Evolutionary conservation across 495 filamentous ascomycete species (phyloP).

Genomic region (Xylaria sp.): DNA sequence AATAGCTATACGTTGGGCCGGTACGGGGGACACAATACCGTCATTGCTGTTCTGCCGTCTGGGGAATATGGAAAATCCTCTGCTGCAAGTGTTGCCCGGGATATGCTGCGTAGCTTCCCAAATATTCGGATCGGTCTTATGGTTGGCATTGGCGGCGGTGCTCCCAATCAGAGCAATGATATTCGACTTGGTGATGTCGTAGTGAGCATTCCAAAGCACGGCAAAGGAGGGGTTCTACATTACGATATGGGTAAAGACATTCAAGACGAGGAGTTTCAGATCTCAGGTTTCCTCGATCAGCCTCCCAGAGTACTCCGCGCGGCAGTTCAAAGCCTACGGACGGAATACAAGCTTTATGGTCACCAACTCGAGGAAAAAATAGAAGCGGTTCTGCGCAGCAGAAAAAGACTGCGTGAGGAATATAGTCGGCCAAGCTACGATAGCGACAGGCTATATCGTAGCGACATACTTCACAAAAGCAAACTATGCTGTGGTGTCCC

Average conservation of each 20-base stretch:
- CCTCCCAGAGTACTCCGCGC: background rate
- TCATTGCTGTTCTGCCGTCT: background rate
- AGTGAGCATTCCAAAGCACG: background rate
- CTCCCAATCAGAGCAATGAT: constrained; percentile 43
- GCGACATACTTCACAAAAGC: background rate
- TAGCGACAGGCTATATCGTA: background rate
- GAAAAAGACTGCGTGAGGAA: background rate
- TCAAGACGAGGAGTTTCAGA: background rate
- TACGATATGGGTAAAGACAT: background rate
- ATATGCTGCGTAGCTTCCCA: constrained; percentile 53
- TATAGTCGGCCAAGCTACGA: background rate
- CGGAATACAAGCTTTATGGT: background rate
- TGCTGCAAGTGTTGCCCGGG: constrained; percentile 45
- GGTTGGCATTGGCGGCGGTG: constrained; percentile 58
- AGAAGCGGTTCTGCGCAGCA: background rate
- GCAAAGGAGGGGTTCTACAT: background rate
- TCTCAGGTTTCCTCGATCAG: background rate
- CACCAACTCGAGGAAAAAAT: background rate
- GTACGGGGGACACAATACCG: background rate
- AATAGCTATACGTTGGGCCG: background rate
- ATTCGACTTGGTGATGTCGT: constrained; percentile 33
- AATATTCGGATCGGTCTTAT: constrained; percentile 52
- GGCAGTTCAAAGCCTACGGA: background rate
- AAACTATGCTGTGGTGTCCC: background rate
- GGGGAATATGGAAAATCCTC: constrained; percentile 18